A percentile compares a stretch with the other conserved stretches of the same genome.
These are phyloP conservation scores for Amphibolis antarctica DNA, from an alignment of 106 monocot species.

Conservation along the genomic window DNA sequence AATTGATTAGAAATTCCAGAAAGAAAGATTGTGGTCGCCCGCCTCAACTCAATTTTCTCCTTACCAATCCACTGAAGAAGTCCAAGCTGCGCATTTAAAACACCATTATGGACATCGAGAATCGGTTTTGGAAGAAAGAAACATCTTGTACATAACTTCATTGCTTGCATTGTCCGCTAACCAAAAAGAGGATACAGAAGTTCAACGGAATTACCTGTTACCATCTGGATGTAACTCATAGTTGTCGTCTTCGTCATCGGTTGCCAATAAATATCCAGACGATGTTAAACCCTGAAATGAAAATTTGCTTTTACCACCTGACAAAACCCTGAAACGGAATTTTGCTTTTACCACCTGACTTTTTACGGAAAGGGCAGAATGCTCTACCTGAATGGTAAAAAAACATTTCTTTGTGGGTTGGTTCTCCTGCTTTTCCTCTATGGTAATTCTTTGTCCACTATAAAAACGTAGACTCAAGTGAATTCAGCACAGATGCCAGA, in stretches of 20 bases:
- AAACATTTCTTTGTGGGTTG: constrained; percentile 15
- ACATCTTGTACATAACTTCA: too few species aligned
- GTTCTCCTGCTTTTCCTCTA: constrained; percentile 51
- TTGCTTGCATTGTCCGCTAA: too few species aligned
- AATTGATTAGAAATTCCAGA: too few species aligned
- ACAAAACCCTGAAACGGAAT: constrained; percentile 41
- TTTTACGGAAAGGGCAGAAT: neutral
- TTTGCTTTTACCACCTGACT: neutral
- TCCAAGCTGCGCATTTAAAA: neutral
- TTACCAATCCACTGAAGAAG: constrained; percentile 8
- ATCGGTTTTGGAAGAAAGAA: neutral
- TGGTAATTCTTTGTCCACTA: constrained; percentile 73
- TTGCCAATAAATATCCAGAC: constrained; percentile 16
- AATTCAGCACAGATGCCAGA: neutral
- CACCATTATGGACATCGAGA: neutral
- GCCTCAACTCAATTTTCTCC: constrained; percentile 6
- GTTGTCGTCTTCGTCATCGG: constrained; percentile 4
- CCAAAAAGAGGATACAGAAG: neutral
- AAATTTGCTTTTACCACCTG: neutral
- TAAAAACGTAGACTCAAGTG: constrained; percentile 4
- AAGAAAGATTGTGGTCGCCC: too few species aligned
- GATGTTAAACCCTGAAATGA: constrained; percentile 62
- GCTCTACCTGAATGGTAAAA: constrained; percentile 60
- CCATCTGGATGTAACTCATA: constrained; percentile 15
- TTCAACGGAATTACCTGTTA: constrained; percentile 6